Evolutionary conservation across 495 filamentous ascomycete genomes (phyloP).

Genomic region (Aspergillus cristatus): DNA sequence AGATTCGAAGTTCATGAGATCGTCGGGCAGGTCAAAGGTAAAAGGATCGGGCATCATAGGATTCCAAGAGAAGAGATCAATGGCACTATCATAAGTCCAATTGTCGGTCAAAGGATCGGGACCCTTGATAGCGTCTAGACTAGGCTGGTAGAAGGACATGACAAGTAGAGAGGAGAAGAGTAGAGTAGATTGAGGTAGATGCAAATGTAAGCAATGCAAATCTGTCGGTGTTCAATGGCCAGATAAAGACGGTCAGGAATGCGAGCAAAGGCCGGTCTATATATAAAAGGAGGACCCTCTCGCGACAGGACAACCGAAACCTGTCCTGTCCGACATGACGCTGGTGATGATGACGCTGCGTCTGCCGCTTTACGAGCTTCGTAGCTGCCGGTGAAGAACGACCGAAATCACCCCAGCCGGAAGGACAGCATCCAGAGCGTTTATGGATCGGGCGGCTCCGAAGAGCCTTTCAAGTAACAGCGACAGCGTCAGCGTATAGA

Average conservation of each 20-base stretch:
- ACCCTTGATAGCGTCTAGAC: conserved; percentile 4
- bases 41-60: conserved; percentile 27
- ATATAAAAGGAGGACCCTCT: not conserved
- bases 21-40: conserved; percentile 27
- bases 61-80: conserved; percentile 32
- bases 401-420: conserved; percentile 1
- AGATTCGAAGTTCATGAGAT: conserved; percentile 22
- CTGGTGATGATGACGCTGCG: no score
- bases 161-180: no score
- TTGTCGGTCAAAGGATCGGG: conserved; percentile 32
- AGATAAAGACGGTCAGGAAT: no score
- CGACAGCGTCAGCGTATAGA: no score
- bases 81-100: conserved; percentile 35
- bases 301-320: not conserved
- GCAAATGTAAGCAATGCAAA: not conserved
- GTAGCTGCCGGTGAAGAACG: no score
- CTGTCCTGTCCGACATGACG: not conserved
- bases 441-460: not conserved
- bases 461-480: no score
- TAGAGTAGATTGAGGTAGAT: not conserved
- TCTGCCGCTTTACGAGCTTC: no score
- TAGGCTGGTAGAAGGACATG: no score
- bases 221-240: no score
- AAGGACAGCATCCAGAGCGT: conserved; percentile 1
- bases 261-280: no score